phyloP scores from a whole-genome alignment of 1,284 basidiomycete species.

The Kwoniella shivajii region DNA sequence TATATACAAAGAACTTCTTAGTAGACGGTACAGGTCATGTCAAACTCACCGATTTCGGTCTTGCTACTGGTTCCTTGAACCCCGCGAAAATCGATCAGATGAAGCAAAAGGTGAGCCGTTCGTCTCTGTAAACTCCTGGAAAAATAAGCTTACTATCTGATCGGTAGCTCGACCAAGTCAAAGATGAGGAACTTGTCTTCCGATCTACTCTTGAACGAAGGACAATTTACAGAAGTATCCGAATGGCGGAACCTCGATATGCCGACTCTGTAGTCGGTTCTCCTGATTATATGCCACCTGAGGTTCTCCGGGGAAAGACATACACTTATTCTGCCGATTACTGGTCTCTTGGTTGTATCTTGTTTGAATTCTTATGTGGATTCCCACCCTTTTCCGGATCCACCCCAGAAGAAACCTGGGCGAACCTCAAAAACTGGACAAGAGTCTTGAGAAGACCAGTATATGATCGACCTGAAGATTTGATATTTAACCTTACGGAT shows the following conservation, averaged over 20 bases:
- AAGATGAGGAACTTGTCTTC: conserved; percentile 87
- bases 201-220: conserved; percentile 93
- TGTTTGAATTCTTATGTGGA: conserved; percentile 94
- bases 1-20: conserved; percentile 83
- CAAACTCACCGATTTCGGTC: conserved; percentile 97
- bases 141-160: not conserved
- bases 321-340: conserved; percentile 97
- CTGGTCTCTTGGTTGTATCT: conserved; percentile 97
- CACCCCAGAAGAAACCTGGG: conserved; percentile 98
- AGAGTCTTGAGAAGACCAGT: conserved; percentile 87
- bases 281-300: conserved; percentile 80
- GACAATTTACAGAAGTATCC: conserved; percentile 90
- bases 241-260: conserved; percentile 87
- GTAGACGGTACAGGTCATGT: conserved; percentile 95
- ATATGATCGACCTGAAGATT: conserved; percentile 93
- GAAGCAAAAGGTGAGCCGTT: conserved; percentile 72
- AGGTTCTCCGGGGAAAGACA: conserved; percentile 90
- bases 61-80: conserved; percentile 94
- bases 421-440: conserved; percentile 97
- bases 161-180: conserved; percentile 86
- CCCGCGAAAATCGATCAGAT: conserved; percentile 93
- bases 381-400: conserved; percentile 98
- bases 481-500: conserved; percentile 95
- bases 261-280: conserved; percentile 98
- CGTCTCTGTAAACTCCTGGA: not conserved